Conservation (phyloP, 768 basidiomycete species). For the Lactarius indigo region DNA sequence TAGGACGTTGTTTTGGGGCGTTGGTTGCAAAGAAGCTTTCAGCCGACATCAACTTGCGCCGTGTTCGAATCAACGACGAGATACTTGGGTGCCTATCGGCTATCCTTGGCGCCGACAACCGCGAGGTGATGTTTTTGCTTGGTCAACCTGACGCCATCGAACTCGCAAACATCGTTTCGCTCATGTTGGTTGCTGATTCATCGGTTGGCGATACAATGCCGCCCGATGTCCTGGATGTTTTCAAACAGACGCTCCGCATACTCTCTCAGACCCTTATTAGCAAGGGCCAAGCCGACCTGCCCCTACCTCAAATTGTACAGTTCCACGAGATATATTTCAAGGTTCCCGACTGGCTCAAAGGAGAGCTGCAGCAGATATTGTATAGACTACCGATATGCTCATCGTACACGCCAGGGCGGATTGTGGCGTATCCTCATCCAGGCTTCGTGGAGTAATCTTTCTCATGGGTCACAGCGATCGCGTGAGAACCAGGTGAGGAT, state of each 20-base stretch:
- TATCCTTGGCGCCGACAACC: background rate
- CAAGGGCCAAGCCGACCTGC: background rate
- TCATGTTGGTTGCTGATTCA: background rate
- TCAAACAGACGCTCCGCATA: background rate
- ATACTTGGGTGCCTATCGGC: background rate
- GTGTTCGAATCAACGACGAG: background rate
- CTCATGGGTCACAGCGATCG: background rate
- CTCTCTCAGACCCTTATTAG: background rate
- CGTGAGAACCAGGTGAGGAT: background rate
- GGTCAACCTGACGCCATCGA: background rate
- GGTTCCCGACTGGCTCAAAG: background rate
- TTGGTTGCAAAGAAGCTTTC: background rate
- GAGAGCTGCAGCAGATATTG: background rate
- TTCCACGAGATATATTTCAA: background rate
- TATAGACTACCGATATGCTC: background rate
- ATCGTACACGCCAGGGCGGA: too few species aligned
- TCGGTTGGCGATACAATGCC: background rate
- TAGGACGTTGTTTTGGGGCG: background rate
- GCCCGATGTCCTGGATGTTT: background rate
- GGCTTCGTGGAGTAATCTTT: background rate
- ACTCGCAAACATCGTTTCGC: background rate
- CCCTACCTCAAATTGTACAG: background rate
- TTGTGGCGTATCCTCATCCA: background rate
- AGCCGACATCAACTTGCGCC: background rate
- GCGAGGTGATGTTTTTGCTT: background rate